phyloP scores from a whole-genome alignment of 2,329 filamentous ascomycete genomes.

The Davidsoniella virescens region DNA sequence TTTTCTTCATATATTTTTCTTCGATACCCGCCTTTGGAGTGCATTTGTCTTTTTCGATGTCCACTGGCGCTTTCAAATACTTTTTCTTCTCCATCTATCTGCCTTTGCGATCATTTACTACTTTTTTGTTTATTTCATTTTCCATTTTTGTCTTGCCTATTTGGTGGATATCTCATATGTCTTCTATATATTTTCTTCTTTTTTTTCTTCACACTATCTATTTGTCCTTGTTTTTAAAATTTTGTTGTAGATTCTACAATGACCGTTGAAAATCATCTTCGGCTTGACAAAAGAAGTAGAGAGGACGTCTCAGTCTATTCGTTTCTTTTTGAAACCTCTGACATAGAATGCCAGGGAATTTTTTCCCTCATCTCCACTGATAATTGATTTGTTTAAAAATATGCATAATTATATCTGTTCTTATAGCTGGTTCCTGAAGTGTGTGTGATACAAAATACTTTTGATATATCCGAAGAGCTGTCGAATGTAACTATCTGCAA shows the following conservation, averaged over 20 bases:
- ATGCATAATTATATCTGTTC: too few species aligned
- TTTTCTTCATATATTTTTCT: background rate
- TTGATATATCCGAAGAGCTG: too few species aligned
- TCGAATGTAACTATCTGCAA: too few species aligned
- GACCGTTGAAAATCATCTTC: too few species aligned
- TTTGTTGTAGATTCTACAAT: background rate
- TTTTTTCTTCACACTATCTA: background rate
- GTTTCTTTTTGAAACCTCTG: too few species aligned
- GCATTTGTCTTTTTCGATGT: background rate
- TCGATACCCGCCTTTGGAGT: background rate
- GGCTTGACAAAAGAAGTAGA: too few species aligned
- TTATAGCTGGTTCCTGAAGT: too few species aligned
- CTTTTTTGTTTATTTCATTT: slow-evolving; percentile 13
- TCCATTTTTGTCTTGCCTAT: background rate
- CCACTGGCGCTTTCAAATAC: background rate
- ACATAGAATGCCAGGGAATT: too few species aligned
- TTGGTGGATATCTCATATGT: background rate
- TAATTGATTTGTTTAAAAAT: too few species aligned
- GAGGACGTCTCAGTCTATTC: too few species aligned
- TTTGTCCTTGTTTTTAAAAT: background rate
- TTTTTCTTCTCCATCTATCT: background rate
- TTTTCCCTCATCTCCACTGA: too few species aligned
- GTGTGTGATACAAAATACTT: too few species aligned
- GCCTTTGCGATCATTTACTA: background rate
- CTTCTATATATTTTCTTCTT: background rate